A percentile compares a stretch with the other conserved stretches of the same genome.
Evolutionary conservation across 192 early-diverging fungal genomes (phyloP).

Genomic region (Coemansia sp.): DNA sequence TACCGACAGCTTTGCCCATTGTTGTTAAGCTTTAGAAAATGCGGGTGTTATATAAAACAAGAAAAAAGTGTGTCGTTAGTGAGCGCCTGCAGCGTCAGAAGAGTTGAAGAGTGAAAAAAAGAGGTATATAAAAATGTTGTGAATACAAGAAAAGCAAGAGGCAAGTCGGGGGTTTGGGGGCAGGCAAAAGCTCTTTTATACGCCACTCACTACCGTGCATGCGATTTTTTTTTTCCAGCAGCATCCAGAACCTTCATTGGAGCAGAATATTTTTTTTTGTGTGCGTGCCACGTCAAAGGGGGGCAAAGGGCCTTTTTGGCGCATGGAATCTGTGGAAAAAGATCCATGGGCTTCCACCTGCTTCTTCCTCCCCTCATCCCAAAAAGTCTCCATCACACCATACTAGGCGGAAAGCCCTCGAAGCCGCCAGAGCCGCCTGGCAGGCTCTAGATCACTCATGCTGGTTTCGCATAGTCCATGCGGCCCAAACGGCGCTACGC

Average conservation of each 20-base stretch:
- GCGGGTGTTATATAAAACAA: constrained; percentile 13
- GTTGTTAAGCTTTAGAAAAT: constrained; percentile 7
- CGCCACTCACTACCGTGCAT: background rate
- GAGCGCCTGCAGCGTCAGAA: constrained; percentile 1
- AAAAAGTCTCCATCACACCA: background rate
- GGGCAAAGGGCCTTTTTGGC: background rate
- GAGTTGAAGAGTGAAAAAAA: background rate
- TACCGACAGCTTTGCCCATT: constrained; percentile 59
- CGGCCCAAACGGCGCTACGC: background rate
- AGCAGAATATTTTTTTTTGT: no score
- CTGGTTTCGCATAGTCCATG: background rate
- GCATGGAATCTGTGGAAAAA: background rate
- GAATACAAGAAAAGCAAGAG: constrained; percentile 1
- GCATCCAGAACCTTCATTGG: constrained; percentile 6
- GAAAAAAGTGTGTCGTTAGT: constrained; percentile 1
- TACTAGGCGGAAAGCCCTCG: background rate
- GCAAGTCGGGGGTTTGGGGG: background rate
- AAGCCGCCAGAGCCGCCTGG: background rate
- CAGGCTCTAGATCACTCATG: background rate
- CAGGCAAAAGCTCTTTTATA: background rate
- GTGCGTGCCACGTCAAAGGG: no score
- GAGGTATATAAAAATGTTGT: background rate
- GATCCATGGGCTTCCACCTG: constrained; percentile 6
- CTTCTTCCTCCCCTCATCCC: background rate
- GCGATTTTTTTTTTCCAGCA: background rate